Base-by-base conservation (phyloP, 2,329 filamentous ascomycete genomes). In the Aspergillus fijiensis region DNA sequence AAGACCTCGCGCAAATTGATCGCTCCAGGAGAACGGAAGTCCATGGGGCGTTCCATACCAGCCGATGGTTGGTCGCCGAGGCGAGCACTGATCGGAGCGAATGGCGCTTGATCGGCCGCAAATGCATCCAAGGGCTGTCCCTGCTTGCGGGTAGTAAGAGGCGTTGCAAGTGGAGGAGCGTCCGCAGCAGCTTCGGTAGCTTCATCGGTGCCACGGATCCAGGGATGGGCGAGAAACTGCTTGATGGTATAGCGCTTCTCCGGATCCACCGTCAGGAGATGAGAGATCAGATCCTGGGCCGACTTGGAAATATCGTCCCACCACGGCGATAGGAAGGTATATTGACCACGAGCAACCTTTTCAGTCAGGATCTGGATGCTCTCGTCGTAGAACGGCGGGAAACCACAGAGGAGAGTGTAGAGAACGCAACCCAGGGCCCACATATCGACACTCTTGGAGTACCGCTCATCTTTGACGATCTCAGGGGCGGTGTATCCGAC, bases 371-470 rank as follows among this genome's bases (percentile, higher is more conserved):
- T 89, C 72, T 96, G 92, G 67, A 99, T 98, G 71, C 92, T 96
- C 79, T 99, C 95, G 69, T 99, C 95, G 76, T 99, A 96, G 78
- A 99, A 99, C 2, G 95, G 95, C 10, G 95, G 95, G 80, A 99
- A 99, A 14, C 95, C 95, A 70, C 95, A 99, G 16, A 99, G 89
- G 1, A 99, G 82, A 0, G 95, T 99, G 80, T 99, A 99, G 5
- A 99, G 82, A 11, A 99, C 95, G 74, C 95, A 99, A 14, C 95
- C 95, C 33, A 99, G 79, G 3, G 95, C 95, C 95, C 95, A 99
- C 95, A 99, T 99, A 72, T 99, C 95, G 50, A 99, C 95, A 55
- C 92, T 96, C 82, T 98, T 99, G 42, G 94, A 98, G 77, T 99
- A 99, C 23, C 93, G 87, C 79, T 99, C 95, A 77, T 99, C 95